Conservation (phyloP, 129 eudicot genomes). For the Saposhnikovia divaricata region DNA sequence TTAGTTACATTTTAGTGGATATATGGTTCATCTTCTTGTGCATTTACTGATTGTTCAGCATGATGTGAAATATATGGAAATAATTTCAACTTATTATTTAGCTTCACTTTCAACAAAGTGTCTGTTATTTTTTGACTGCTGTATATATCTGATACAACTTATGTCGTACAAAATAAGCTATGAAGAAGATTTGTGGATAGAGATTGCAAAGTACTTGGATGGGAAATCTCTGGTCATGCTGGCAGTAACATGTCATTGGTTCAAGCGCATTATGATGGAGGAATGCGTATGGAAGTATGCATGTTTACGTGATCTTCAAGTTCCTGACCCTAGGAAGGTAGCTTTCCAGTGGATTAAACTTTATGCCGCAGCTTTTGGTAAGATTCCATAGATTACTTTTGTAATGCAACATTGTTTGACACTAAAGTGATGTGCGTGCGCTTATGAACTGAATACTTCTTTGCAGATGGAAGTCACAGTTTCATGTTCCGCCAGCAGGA, state of each 20-base stretch:
- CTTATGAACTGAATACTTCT: not conserved
- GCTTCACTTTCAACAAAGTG: not conserved
- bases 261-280: constrained; percentile 43
- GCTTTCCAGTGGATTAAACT: constrained; percentile 61
- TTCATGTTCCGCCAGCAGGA: constrained; percentile 78
- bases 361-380: constrained; percentile 72
- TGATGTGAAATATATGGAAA: not conserved
- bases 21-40: not conserved
- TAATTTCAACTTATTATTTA: not conserved
- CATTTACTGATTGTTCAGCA: constrained; percentile 1
- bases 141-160: constrained; percentile 11
- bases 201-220: constrained; percentile 81
- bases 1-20: not conserved
- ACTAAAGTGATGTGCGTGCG: not conserved
- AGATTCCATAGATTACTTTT: constrained; percentile 16
- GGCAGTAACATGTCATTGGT: constrained; percentile 74
- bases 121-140: not conserved
- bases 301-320: constrained; percentile 84
- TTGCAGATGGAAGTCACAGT: constrained; percentile 87
- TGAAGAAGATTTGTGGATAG: constrained; percentile 83
- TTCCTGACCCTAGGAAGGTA: constrained; percentile 70
- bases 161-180: constrained; percentile 34
- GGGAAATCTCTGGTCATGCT: constrained; percentile 86
- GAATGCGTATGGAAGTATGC: constrained; percentile 81
- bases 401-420: constrained; percentile 2